Conservation (phyloP, 2,329 filamentous ascomycete genomes). For the Penicillium sumatraense region DNA sequence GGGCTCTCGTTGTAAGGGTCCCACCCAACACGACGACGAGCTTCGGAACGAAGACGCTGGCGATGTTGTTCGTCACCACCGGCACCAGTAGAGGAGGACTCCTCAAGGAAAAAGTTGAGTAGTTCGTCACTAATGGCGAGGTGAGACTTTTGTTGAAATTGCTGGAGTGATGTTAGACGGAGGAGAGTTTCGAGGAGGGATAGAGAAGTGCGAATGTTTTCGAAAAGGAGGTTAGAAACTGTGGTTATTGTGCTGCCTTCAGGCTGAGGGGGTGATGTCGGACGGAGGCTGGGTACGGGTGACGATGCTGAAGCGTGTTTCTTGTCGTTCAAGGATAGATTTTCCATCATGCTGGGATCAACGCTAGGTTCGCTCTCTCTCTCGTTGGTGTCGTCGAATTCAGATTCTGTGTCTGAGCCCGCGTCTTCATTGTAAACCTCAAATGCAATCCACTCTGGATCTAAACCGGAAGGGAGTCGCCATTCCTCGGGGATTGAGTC, state of each 20-base stretch:
- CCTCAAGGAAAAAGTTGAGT: constrained; percentile 81
- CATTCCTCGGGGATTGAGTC: constrained; percentile 51
- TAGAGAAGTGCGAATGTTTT: constrained; percentile 66
- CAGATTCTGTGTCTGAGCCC: constrained; percentile 59
- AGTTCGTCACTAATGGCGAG: constrained; percentile 90
- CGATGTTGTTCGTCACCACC: constrained; percentile 66
- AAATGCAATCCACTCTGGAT: constrained; percentile 89
- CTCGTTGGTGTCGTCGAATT: constrained; percentile 36
- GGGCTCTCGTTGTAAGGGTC: constrained; percentile 75
- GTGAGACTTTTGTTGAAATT: constrained; percentile 88
- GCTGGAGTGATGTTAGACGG: constrained; percentile 82
- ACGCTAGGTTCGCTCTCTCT: constrained; percentile 33
- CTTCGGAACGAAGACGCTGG: constrained; percentile 63
- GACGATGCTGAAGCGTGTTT: constrained; percentile 33
- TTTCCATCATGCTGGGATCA: constrained; percentile 53
- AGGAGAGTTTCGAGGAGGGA: constrained; percentile 89
- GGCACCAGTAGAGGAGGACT: constrained; percentile 68
- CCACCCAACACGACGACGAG: constrained; percentile 67
- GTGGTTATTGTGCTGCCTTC: constrained; percentile 28
- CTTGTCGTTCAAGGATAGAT: constrained; percentile 47
- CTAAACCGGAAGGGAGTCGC: constrained; percentile 73
- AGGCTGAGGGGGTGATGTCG: constrained; percentile 22
- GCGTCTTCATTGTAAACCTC: constrained; percentile 76
- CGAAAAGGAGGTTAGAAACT: constrained; percentile 54
- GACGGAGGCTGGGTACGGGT: constrained; percentile 45